Evolutionary conservation across 371 early-diverging fungal genomes (phyloP), one percentile per base, ranked within the genome.

Genomic region (Haplosporangium sp.): DNA sequence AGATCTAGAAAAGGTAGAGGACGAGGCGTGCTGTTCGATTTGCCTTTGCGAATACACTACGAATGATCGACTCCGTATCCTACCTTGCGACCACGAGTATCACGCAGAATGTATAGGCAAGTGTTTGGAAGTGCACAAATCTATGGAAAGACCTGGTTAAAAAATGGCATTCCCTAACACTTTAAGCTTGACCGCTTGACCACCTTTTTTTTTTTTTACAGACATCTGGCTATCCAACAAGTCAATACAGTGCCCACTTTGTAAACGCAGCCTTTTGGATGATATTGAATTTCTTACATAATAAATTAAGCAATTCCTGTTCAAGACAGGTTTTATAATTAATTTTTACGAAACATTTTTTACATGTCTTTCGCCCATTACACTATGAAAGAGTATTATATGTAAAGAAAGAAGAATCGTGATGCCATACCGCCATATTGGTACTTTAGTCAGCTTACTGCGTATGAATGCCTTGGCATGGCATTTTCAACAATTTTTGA

Each of bases 81-180:
- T 97, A 17, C 88, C 89, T 1, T 97, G 97, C 74, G 83, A 82
- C 2, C 97, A 97, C 82, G 89, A 88, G 67, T 97, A 91, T 73
- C 97, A 97, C 70, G 85, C 88, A 34, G 92, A 92, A 64, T 97
- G 97, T 79, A 90, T 96, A 67, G 95, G 94, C 85, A 87, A 84
- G 69, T 85, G 81, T 6, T 42, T 17, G 17, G 34, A 13, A 27
- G 19, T 13, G 8, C 1, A 27, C 1, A 27, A 27, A 27, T 27
- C 27, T 27, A 27, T 61, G 42, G 4, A 5, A 11, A 19, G 15
- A 39, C 39, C 17, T 4, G 15, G 38, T 2, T 38, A 17, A 40
- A 19, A 17, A 10, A 3, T 3, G 27, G 11, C 1, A 39, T 17
- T 2, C 17, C 13, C 48, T 13, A 17, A 48, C 48, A 13, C 48